Base-by-base conservation (phyloP, 2,329 filamentous ascomycete genomes). In the Monascus ruber region DNA sequence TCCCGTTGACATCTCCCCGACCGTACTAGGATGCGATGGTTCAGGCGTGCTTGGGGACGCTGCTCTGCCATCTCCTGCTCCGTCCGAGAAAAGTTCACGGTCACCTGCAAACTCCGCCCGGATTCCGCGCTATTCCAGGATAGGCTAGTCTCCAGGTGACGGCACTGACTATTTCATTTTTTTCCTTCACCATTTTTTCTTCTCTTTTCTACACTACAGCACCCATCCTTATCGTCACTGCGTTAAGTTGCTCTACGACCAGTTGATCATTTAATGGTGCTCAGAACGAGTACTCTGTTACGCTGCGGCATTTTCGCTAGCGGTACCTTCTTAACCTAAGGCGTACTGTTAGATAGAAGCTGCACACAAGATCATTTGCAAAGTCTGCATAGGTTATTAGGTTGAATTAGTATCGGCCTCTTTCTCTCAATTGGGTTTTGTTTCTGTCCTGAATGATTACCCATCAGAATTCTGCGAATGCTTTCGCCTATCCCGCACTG, bases 331-430 rank as follows among this genome's bases (percentile, higher is more conserved):
- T 68, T 67, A 42, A 47, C 43, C 63, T 77, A 85, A 84, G 81
- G 83, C 74, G 77, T 81, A 79, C 82, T 74, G 86, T 89, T 94
- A 94, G 87, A 94, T 94, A 94, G 87, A 77, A 77, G 78, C 79
- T 86, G 85, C 82, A 73, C 64, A 94, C 85, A 94, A 25, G n/a
- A 10, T 28, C 24, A 5, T 28, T 10, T 28, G 17, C 17, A 17
- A 17, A 17, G 17, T 17, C 17, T 17, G 17, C 17, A 17, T 17
- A 17, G 17, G 17, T 17, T 17, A 17, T 17, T 2, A 17, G 17
- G 17, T 17, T 17, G 17, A 17, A 17, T 17, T 17, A 3, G 17
- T 17, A 17, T 17, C 17, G 17, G 17, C 17, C 17, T 17, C 17
- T 17, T 17, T 17, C 17, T 17, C 17, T 3, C 17, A 17, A 17